Evolutionary conservation across 768 basidiomycete genomes (phyloP).

Genomic region (Lentinula lateritia): DNA sequence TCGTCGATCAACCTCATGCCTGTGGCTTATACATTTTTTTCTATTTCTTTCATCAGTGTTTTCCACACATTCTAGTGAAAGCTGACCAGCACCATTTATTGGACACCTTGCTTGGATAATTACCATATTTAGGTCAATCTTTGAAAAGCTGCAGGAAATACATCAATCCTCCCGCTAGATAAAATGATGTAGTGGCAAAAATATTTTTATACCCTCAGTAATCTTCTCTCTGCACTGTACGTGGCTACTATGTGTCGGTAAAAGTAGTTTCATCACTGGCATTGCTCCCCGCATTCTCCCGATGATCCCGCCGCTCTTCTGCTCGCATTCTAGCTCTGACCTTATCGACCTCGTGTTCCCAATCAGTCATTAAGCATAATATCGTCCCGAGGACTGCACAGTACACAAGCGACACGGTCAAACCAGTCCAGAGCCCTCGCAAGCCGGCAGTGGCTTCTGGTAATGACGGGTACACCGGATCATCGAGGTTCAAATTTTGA

Average conservation of each 20-base stretch:
- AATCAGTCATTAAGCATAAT: constrained; percentile 39
- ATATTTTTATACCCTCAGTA: neutral
- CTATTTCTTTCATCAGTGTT: neutral
- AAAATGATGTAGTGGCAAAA: neutral
- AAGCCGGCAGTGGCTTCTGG: constrained; percentile 31
- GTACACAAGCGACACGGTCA: constrained; percentile 45
- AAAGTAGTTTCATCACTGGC: neutral
- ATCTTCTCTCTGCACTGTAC: neutral
- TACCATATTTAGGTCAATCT: too few species aligned
- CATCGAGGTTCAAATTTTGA: neutral
- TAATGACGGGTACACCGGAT: neutral
- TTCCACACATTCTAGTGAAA: too few species aligned
- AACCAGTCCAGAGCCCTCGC: constrained; percentile 61
- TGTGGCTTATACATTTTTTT: too few species aligned
- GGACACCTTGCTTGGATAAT: too few species aligned
- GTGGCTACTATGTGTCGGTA: neutral
- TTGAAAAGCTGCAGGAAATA: too few species aligned
- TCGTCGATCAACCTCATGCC: too few species aligned
- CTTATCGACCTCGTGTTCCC: constrained; percentile 45
- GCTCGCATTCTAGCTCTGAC: constrained; percentile 25
- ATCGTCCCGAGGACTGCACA: constrained; percentile 31
- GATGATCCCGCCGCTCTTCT: neutral
- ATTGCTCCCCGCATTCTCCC: neutral
- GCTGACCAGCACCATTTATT: too few species aligned
- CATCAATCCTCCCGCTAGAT: too few species aligned